A percentile compares a stretch with the other conserved stretches of the same genome.
Conservation (phyloP, 495 filamentous ascomycete species). For the Parachaetomium inaequale region DNA sequence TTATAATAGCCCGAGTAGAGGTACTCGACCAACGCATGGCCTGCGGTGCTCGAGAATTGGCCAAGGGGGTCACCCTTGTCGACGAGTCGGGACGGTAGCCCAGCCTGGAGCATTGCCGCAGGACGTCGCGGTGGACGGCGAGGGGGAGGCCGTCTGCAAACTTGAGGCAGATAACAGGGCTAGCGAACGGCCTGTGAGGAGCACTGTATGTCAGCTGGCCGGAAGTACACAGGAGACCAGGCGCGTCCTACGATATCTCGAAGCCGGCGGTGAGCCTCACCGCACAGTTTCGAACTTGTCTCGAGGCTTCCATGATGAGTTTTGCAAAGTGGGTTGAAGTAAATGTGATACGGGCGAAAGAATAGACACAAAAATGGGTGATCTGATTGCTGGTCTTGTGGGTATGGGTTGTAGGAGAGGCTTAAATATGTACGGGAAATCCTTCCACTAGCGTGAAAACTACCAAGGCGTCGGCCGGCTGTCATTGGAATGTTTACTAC, state of each 20-base stretch:
- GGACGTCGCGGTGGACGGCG: constrained; percentile 17
- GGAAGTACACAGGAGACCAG: neutral
- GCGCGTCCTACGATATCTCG: neutral
- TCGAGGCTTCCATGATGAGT: neutral
- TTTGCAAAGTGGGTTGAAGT: neutral
- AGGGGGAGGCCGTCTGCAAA: constrained; percentile 19
- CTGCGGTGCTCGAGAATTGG: constrained; percentile 17
- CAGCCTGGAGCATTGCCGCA: constrained; percentile 18
- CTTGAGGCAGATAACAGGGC: constrained; percentile 15
- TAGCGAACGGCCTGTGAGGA: constrained; percentile 27
- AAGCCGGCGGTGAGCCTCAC: neutral
- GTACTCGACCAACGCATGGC: constrained; percentile 32
- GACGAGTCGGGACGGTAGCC: constrained; percentile 6
- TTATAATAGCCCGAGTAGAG: constrained; percentile 22
- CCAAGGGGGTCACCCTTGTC: constrained; percentile 6
- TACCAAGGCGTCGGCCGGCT: no score
- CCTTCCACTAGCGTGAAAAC: no score
- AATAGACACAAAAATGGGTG: no score
- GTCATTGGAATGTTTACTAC: no score
- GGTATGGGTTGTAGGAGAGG: no score
- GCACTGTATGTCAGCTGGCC: neutral
- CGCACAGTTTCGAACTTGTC: neutral
- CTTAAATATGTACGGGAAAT: no score
- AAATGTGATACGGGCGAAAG: neutral
- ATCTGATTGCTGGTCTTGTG: no score